Conservation (phyloP, 2,329 filamentous ascomycete species). For the Epichloe bromicola region DNA sequence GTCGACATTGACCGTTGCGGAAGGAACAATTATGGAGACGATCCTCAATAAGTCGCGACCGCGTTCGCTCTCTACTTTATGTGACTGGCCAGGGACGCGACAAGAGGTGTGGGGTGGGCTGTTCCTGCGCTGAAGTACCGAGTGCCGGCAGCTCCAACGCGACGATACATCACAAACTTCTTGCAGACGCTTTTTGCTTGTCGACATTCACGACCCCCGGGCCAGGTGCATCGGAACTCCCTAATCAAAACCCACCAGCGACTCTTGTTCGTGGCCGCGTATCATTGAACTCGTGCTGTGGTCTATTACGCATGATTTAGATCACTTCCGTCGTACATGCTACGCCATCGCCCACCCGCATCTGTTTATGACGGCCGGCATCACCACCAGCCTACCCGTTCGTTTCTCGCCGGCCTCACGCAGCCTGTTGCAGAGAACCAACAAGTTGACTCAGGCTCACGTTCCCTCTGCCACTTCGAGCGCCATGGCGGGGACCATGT, state of each 20-base stretch:
- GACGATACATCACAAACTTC: neutral
- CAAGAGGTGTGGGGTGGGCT: neutral
- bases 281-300: neutral
- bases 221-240: neutral
- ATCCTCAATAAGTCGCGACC: neutral
- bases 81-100: constrained; percentile 1
- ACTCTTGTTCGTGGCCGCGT: neutral
- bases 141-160: neutral
- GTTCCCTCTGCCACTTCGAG: constrained; percentile 5
- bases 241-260: neutral
- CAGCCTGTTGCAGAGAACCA: constrained; percentile 13
- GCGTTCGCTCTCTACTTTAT: neutral
- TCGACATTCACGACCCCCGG: neutral
- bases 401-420: constrained; percentile 25
- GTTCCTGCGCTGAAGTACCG: neutral
- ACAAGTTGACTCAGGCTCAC: constrained; percentile 14
- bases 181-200: neutral
- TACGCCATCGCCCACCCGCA: neutral
- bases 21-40: too few relatives aligned
- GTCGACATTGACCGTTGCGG: too few relatives aligned
- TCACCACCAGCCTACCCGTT: constrained; percentile 15
- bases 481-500: constrained; percentile 5
- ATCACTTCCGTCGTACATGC: neutral
- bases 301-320: neutral
- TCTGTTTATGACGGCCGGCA: constrained; percentile 24